These are phyloP conservation scores for Lasiodiplodia gonubiensis DNA, from an alignment of 2,329 filamentous ascomycete species.

Conservation along the genomic window DNA sequence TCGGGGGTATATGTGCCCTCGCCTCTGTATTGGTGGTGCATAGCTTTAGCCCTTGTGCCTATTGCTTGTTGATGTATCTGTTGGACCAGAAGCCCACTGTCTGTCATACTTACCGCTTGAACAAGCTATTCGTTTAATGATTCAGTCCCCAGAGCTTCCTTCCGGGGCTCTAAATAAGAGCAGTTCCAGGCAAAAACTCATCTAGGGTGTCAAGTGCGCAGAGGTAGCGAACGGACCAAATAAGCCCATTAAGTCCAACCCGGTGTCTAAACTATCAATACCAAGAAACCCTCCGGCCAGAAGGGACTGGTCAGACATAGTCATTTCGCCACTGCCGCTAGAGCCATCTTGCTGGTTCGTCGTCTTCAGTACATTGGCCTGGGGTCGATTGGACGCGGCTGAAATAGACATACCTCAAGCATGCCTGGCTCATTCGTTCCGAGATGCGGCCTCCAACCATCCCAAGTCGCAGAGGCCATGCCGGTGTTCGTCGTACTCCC, in stretches of 20 bases:
- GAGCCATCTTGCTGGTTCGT: too few species aligned
- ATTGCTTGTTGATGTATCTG: too few species aligned
- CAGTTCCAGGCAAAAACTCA: background rate
- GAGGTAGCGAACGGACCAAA: background rate
- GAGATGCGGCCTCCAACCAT: too few species aligned
- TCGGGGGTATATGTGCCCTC: constrained; percentile 86
- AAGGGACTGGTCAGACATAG: background rate
- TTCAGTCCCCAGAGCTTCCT: too few species aligned
- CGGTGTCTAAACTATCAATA: background rate
- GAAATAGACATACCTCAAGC: too few species aligned
- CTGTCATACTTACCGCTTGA: too few species aligned
- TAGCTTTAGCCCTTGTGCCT: constrained; percentile 66
- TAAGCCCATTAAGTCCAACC: background rate
- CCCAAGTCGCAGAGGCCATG: background rate
- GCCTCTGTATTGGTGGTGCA: constrained; percentile 76
- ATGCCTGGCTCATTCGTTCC: too few species aligned
- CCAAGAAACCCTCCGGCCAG: background rate
- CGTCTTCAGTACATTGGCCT: too few species aligned
- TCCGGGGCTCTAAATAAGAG: too few species aligned
- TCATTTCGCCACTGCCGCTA: background rate
- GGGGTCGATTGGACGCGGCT: too few species aligned
- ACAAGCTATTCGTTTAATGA: too few species aligned
- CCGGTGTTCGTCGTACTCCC: background rate
- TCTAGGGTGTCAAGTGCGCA: background rate
- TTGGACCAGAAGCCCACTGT: too few species aligned